Evolutionary conservation across 371 early-diverging fungal species (phyloP).

Genomic region (Mucor piriformis): DNA sequence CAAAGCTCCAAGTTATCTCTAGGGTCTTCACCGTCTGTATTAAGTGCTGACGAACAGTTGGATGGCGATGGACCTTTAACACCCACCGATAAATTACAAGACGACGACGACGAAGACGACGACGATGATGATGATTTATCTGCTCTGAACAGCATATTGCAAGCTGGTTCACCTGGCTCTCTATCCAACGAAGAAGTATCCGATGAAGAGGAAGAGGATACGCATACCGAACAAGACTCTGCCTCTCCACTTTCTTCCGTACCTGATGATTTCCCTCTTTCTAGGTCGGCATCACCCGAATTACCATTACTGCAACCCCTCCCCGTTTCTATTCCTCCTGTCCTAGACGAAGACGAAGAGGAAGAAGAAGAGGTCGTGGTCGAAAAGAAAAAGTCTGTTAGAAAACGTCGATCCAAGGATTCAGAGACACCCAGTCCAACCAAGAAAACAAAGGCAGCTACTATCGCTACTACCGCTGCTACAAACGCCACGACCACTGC

Average conservation of each 20-base stretch:
- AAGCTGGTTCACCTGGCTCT: constrained; percentile 33
- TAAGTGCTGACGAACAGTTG: constrained; percentile 37
- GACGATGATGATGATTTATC: constrained; percentile 29
- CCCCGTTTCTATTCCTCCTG: not conserved
- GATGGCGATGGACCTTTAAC: constrained; percentile 34
- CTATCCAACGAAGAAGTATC: constrained; percentile 31
- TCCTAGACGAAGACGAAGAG: constrained; percentile 1
- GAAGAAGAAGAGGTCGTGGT: constrained; percentile 3
- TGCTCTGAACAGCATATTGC: constrained; percentile 27
- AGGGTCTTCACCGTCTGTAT: constrained; percentile 48
- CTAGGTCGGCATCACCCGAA: constrained; percentile 41
- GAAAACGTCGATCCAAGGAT: constrained; percentile 7
- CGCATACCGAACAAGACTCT: constrained; percentile 26
- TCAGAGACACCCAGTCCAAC: not conserved
- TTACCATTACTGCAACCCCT: constrained; percentile 9
- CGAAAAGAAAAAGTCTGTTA: constrained; percentile 1
- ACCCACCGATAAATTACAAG: constrained; percentile 32
- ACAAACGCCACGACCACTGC: no score
- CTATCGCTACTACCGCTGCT: no score
- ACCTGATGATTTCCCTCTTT: constrained; percentile 45
- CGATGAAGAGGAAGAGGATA: constrained; percentile 11
- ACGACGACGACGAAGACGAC: constrained; percentile 22
- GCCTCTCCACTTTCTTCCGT: constrained; percentile 46
- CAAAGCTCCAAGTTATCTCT: constrained; percentile 47
- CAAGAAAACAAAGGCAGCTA: constrained; percentile 25